phyloP scores from a whole-genome alignment of 78 protist species.

The Dictyostelium capitatum region DNA sequence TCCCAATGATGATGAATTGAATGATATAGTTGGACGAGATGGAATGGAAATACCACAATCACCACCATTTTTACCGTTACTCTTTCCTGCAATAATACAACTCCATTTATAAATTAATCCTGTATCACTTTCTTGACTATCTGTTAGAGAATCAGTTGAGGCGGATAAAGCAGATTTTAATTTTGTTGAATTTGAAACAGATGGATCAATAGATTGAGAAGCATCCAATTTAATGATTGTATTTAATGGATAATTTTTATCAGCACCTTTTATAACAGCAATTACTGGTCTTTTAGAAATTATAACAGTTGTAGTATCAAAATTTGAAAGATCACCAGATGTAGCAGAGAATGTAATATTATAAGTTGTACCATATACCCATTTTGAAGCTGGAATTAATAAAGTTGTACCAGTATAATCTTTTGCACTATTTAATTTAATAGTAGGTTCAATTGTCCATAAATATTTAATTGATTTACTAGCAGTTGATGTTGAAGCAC shows the following conservation, averaged over 20 bases:
- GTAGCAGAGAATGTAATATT: conserved; percentile 27
- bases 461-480: not conserved
- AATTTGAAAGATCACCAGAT: not conserved
- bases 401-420: not conserved
- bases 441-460: conserved; percentile 31
- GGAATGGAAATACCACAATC: not conserved
- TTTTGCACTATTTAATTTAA: not conserved
- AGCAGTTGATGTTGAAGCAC: not conserved
- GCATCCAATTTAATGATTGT: conserved; percentile 23
- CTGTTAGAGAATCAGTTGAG: not conserved
- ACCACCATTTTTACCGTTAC: no score
- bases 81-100: not conserved
- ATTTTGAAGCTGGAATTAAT: not conserved
- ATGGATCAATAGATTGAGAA: not conserved
- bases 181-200: not conserved
- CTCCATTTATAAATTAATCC: conserved; percentile 16
- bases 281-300: not conserved
- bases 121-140: not conserved
- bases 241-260: conserved; percentile 3
- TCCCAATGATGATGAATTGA: conserved; percentile 3
- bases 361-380: conserved; percentile 32
- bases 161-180: not conserved
- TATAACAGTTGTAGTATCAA: not conserved
- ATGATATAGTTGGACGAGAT: not conserved
- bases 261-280: conserved; percentile 36